Conservation (phyloP, 2,329 filamentous ascomycete species). For the Colletotrichum costaricense region DNA sequence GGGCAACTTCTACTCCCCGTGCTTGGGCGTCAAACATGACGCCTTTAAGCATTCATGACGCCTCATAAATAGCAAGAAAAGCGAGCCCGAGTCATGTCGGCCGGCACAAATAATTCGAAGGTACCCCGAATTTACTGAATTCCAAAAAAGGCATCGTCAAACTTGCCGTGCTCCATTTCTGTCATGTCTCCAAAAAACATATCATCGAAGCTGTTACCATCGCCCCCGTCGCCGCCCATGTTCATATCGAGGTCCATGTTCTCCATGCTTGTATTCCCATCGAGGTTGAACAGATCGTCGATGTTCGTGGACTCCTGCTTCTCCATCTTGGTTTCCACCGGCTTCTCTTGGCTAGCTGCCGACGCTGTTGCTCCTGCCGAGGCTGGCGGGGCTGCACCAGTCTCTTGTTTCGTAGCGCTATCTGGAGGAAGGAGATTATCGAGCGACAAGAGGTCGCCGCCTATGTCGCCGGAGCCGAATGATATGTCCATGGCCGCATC, state of each 20-base stretch:
- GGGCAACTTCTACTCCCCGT: neutral
- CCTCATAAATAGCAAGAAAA: neutral
- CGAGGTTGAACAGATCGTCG: slow-evolving; percentile 61
- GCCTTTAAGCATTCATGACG: neutral
- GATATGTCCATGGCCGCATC: slow-evolving; percentile 59
- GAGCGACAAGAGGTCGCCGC: slow-evolving; percentile 44
- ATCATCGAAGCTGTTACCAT: slow-evolving; percentile 61
- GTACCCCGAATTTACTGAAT: slow-evolving; percentile 36
- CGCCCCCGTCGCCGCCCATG: slow-evolving; percentile 44
- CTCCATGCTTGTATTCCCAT: slow-evolving; percentile 48
- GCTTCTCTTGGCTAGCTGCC: slow-evolving; percentile 33
- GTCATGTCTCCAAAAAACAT: slow-evolving; percentile 58
- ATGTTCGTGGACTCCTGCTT: slow-evolving; percentile 48
- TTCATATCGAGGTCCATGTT: slow-evolving; percentile 55
- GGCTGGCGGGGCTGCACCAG: slow-evolving; percentile 23
- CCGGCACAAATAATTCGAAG: neutral
- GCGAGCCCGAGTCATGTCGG: neutral
- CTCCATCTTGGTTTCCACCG: slow-evolving; percentile 36
- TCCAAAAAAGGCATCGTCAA: slow-evolving; percentile 60
- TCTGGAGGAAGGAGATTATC: slow-evolving; percentile 45
- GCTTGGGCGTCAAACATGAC: neutral
- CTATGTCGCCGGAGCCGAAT: slow-evolving; percentile 51
- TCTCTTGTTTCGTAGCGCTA: slow-evolving; percentile 7
- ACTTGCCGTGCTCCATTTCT: slow-evolving; percentile 58
- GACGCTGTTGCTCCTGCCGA: slow-evolving; percentile 23